A percentile compares a stretch with the other conserved stretches of the same genome.
Conservation (phyloP, 2,329 filamentous ascomycete genomes). For the Penicillium sp. region DNA sequence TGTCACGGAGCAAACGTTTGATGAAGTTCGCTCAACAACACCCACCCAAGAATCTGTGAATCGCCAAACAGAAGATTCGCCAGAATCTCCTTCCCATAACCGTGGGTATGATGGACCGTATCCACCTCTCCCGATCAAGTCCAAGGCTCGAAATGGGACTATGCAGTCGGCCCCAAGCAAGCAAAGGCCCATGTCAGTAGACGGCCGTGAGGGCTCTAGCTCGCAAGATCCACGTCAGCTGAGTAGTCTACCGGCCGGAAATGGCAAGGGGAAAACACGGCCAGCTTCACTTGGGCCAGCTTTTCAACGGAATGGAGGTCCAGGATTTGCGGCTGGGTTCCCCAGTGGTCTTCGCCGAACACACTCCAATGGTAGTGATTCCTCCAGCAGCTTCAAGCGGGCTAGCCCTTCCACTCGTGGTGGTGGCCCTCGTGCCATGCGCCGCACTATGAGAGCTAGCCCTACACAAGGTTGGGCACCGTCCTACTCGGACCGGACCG, state of each 20-base stretch:
- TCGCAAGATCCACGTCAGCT: slow-evolving; percentile 10
- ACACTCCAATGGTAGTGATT: slow-evolving; percentile 61
- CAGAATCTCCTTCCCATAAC: slow-evolving; percentile 12
- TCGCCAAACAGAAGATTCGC: slow-evolving; percentile 16
- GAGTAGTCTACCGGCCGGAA: slow-evolving; percentile 4
- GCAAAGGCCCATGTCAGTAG: slow-evolving; percentile 19
- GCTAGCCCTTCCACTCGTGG: slow-evolving; percentile 45
- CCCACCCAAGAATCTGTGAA: slow-evolving; percentile 14
- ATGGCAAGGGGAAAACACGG: slow-evolving; percentile 13
- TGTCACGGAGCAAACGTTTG: slow-evolving; percentile 6
- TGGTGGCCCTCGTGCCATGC: slow-evolving; percentile 56
- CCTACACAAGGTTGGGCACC: slow-evolving; percentile 34
- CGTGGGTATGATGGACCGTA: slow-evolving; percentile 13
- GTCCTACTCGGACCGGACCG: slow-evolving; percentile 44
- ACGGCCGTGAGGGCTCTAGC: slow-evolving; percentile 13
- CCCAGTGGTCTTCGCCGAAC: slow-evolving; percentile 45
- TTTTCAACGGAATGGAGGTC: slow-evolving; percentile 12
- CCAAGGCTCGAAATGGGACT: slow-evolving; percentile 8
- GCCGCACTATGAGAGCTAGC: slow-evolving; percentile 63
- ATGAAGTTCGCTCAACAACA: slow-evolving; percentile 20
- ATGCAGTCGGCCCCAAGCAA: slow-evolving; percentile 10
- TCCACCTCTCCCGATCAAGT: slow-evolving; percentile 13
- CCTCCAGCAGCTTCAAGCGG: slow-evolving; percentile 71
- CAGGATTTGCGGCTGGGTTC: background rate
- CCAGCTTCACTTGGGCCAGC: slow-evolving; percentile 22